Evolutionary conservation across 345 rosid species (phyloP).

Genomic region (Linum usitatissimum): DNA sequence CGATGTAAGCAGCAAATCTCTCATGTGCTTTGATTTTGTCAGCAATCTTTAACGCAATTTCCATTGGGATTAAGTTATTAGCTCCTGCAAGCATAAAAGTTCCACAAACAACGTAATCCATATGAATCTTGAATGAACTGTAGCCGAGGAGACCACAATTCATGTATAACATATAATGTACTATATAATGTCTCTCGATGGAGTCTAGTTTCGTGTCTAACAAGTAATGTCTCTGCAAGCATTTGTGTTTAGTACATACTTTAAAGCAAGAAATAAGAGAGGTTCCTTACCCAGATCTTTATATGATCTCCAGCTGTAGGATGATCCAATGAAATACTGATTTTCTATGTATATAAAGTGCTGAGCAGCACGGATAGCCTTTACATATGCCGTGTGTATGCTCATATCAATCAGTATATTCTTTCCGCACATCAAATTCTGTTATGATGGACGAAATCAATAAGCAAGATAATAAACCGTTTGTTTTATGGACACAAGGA

Average conservation of each 20-base stretch:
- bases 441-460: slow-evolving; percentile 23
- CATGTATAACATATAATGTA: neutral
- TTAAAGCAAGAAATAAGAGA: no score
- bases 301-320: slow-evolving; percentile 71
- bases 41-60: slow-evolving; percentile 87
- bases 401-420: slow-evolving; percentile 96
- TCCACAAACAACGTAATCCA: neutral
- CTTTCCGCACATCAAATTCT: slow-evolving; percentile 87
- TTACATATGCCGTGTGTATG: slow-evolving; percentile 92
- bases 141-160: neutral
- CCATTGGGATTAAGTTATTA: slow-evolving; percentile 89
- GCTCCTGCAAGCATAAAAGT: slow-evolving; percentile 46
- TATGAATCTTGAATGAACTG: neutral
- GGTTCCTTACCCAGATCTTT: slow-evolving; percentile 53
- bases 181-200: neutral
- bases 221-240: no score
- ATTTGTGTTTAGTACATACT: no score
- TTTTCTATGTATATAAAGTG: slow-evolving; percentile 92
- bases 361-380: slow-evolving; percentile 96
- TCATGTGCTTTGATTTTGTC: slow-evolving; percentile 76
- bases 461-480: slow-evolving; percentile 8
- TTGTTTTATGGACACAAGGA: neutral
- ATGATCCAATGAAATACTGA: slow-evolving; percentile 92
- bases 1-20: slow-evolving; percentile 87
- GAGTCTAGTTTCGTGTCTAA: no score